These are phyloP conservation scores for Phalaenopsis equestris DNA, from an alignment of 106 monocot species.

Conservation along the genomic window DNA sequence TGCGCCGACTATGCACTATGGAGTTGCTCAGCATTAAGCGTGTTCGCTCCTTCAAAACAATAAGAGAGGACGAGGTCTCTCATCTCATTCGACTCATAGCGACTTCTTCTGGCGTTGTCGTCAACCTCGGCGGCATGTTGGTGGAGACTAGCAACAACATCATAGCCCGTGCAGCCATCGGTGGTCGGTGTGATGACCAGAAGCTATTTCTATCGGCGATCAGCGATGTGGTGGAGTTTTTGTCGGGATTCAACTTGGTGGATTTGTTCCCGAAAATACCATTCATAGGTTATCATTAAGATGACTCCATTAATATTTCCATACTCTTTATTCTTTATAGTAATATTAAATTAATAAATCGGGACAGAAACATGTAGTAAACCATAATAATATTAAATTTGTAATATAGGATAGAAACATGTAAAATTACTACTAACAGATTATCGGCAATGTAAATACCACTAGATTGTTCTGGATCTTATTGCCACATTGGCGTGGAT, in stretches of 20 bases:
- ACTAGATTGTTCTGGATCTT: too few species aligned
- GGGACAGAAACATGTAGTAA: too few species aligned
- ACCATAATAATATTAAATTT: too few species aligned
- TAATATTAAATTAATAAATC: too few species aligned
- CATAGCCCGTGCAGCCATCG: not conserved
- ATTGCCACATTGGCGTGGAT: too few species aligned
- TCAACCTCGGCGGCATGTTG: slow-evolving; percentile 6
- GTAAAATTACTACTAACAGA: too few species aligned
- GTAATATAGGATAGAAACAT: too few species aligned
- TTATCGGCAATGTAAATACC: too few species aligned
- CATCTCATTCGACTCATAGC: not conserved
- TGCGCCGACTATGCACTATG: not conserved
- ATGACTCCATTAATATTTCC: too few species aligned
- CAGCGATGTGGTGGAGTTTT: not conserved
- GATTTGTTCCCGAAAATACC: slow-evolving; percentile 7
- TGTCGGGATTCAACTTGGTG: not conserved
- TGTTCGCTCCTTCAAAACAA: not conserved
- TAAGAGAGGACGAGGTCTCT: slow-evolving; percentile 7
- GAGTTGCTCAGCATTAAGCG: slow-evolving; percentile 7
- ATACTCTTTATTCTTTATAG: too few species aligned
- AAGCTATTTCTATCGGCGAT: not conserved
- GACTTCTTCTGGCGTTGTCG: not conserved
- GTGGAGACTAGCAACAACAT: not conserved
- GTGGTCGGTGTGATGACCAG: not conserved
- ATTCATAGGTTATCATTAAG: not conserved